These are phyloP conservation scores for Russula vinacea DNA, from an alignment of 768 basidiomycete genomes.

Conservation along the genomic window DNA sequence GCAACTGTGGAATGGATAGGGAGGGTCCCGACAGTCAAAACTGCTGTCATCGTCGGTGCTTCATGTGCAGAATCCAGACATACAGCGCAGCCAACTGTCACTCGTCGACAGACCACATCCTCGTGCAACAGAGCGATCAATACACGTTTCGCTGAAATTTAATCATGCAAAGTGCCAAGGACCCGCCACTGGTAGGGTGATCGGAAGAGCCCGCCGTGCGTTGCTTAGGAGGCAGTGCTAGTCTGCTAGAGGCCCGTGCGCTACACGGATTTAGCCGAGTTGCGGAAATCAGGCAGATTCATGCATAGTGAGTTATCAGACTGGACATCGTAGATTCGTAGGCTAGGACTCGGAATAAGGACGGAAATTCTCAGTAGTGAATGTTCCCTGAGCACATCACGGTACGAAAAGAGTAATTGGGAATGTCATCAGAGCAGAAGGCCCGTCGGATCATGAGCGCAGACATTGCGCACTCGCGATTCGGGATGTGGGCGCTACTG, in stretches of 20 bases:
- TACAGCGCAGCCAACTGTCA: background rate
- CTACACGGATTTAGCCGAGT: background rate
- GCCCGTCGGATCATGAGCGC: no score
- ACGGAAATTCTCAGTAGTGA: background rate
- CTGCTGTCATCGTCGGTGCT: background rate
- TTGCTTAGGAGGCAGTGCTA: background rate
- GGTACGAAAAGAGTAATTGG: background rate
- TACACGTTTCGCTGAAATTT: background rate
- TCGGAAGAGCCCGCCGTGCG: no score
- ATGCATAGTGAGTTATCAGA: background rate
- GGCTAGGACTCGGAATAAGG: background rate
- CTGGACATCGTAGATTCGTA: background rate
- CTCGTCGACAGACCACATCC: no score
- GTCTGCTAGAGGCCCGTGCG: background rate
- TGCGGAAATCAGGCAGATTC: background rate
- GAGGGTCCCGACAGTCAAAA: background rate
- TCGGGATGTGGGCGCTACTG: no score
- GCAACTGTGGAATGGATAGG: background rate
- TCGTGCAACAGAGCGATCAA: background rate
- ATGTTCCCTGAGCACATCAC: background rate
- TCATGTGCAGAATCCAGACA: background rate
- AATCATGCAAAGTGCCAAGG: no score
- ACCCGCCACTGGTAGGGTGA: no score
- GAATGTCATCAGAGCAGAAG: no score
- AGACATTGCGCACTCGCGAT: no score